Evolutionary conservation across 2,329 filamentous ascomycete genomes (phyloP).

Genomic region (Trichoderma aggressivum): DNA sequence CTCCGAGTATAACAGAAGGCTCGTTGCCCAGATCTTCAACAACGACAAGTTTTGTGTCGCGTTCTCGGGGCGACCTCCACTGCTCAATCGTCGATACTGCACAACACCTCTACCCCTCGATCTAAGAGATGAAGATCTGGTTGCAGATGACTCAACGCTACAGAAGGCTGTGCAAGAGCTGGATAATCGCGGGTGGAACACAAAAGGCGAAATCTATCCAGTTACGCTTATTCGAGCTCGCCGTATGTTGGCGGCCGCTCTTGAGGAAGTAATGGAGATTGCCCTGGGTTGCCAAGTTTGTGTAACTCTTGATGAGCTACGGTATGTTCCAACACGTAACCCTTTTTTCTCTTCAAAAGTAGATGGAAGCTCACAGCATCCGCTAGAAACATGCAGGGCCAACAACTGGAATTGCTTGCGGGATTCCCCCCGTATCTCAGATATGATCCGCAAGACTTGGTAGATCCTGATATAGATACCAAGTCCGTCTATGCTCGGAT

Average conservation of each 20-base stretch:
- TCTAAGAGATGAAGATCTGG: conserved; percentile 46
- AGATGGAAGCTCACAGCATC: neutral
- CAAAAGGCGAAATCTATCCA: conserved; percentile 39
- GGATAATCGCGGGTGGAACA: conserved; percentile 52
- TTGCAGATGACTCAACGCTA: conserved; percentile 39
- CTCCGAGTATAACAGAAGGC: conserved; percentile 32
- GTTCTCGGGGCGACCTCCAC: conserved; percentile 54
- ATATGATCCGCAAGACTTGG: conserved; percentile 38
- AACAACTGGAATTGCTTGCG: neutral
- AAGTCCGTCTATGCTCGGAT: conserved; percentile 42
- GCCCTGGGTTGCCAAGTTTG: conserved; percentile 40
- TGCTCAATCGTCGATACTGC: conserved; percentile 50
- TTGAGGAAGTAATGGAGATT: conserved; percentile 58
- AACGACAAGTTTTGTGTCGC: conserved; percentile 50
- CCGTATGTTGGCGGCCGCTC: conserved; percentile 46
- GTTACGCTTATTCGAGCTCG: conserved; percentile 46
- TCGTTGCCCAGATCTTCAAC: conserved; percentile 38
- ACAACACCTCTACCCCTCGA: conserved; percentile 53
- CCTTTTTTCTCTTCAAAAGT: no score
- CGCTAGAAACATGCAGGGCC: neutral
- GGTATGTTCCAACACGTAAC: neutral
- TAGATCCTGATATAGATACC: conserved; percentile 30
- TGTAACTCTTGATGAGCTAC: conserved; percentile 4
- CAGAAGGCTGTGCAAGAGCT: conserved; percentile 29
- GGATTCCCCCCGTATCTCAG: conserved; percentile 35